Base-by-base conservation (phyloP, 805 yeast genomes). In the Pichia cephalocereana region DNA sequence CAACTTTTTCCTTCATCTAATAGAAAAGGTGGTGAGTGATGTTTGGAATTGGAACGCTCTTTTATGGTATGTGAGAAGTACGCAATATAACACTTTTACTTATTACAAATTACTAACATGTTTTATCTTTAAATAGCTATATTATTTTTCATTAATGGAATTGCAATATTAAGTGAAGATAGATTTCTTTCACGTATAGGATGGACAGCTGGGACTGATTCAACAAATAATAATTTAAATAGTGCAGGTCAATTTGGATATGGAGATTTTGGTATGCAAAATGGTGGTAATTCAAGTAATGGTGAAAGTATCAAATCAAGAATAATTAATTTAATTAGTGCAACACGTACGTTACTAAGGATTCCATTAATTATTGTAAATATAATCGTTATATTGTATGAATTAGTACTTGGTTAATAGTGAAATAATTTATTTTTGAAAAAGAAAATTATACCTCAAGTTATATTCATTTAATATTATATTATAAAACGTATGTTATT, bases 121-220 rank as follows among this genome's bases (percentile, higher is more conserved):
- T 43, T 12, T 9, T 14, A 3, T 17, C 18, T 43, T 41, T 42
- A 11, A 34, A n/a, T 45, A 67, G 71, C 76, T 47, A 65, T 72
- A 26, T 63, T 79, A n/a, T 70, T 79, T 44, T 54, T 73, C 43
- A 71, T 77, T 38, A 79, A 79, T 55, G 80, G 80, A 0, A 68
- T 79, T 17, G 83, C 83, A 0, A 76, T 79, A 23, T 67, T 79
- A 40, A 75, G 81, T 49, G 84, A 79, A 55, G 84, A 79, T 58
- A 59, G 84, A 45, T 79, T 79, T 54, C 67, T 79, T 50, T 76
- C 63, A 37, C 50, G 68, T 17, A 77, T 65, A 58, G 84, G 65
- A 65, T 67, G 69, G 67, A 56, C 67, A 43, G 47, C 59, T 61
- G 36, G 72, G 69, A 27, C 69, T 67, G 69, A 68, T 65, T 10